Evolutionary conservation across 345 rosid species (phyloP), one percentile per base, ranked within the genome.

Genomic region (Linum tenue): DNA sequence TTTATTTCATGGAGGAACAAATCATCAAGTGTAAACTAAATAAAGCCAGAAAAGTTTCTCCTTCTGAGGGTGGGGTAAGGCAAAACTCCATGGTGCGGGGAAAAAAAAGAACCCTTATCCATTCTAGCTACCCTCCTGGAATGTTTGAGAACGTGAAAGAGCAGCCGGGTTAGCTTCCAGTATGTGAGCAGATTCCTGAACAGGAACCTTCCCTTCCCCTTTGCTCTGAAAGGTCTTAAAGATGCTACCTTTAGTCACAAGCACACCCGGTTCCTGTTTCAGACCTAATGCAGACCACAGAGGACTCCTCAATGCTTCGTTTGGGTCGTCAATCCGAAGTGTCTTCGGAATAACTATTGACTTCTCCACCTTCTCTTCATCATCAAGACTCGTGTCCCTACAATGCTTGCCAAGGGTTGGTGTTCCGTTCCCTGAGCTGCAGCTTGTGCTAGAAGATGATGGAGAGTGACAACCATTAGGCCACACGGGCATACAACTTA

Each of bases 131-230:
- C 84, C 74, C 76, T 86, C 91, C 67, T 79, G 88, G 72, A 86
- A 81, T 35, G 82, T 77, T 22, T 69, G 78, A 39, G 79, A 82
- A 35, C 85, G 83, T 69, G 88, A 86, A 61, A 83, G 83, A 39
- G 85, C 91, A 43, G 86, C 88, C 7, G 91, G 88, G 67, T 86
- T 86, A 63, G 82, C 86, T 76, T 82, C 85, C 72, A 82, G 67
- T 63, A 84, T 74, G 55, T 69, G 65, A 70, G 72, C 68, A 6
- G 77, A 70, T 41, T 81, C 81, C 5, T n/a, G 59, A 61, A 73
- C 72, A 44, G 69, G 82, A 70, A 36, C 55, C 72, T 51, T 57
- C 50, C 1, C 4, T 0, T 1, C 65, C n/a, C 35, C 44, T 16
- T 64, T 75, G 59, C 57, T 72, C 83, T 16, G 76, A 3, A 48